Evolutionary conservation across 805 yeast genomes (phyloP).

Genomic region (Babjeviella inositovora): DNA sequence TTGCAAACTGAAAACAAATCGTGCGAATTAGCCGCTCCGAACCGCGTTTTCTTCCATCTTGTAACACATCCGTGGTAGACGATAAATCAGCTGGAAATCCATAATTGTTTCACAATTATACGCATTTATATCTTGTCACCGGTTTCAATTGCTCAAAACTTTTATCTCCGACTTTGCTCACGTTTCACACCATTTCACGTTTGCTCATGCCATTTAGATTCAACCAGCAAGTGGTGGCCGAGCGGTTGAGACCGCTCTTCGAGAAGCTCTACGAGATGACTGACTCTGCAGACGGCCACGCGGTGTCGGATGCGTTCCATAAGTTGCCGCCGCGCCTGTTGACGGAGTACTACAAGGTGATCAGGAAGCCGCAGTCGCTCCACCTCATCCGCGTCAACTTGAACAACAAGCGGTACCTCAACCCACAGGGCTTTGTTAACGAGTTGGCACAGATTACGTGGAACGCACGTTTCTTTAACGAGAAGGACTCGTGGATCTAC

Average conservation of each 20-base stretch:
- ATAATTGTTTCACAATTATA: no score
- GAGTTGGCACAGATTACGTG: constrained; percentile 78
- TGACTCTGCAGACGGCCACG: constrained; percentile 20
- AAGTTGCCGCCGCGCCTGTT: constrained; percentile 58
- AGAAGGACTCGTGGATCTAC: constrained; percentile 50
- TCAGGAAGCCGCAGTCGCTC: constrained; percentile 70
- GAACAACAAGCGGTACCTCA: constrained; percentile 33
- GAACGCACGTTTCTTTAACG: constrained; percentile 81
- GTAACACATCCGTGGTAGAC: no score
- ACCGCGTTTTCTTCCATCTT: no score
- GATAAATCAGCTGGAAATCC: no score
- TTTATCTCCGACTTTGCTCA: no score
- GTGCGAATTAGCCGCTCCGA: no score
- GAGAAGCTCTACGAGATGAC: constrained; percentile 21
- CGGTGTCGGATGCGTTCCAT: constrained; percentile 42
- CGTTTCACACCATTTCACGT: no score
- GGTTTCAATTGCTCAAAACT: no score
- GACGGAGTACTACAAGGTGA: constrained; percentile 67
- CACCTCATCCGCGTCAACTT: constrained; percentile 50
- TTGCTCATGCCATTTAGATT: no score
- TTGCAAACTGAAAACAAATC: no score
- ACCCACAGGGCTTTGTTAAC: constrained; percentile 51
- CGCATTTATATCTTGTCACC: no score
- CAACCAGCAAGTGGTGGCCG: no score
- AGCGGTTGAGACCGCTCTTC: constrained; percentile 13